Evolutionary conservation across 257 asterid genomes (phyloP).

Genomic region (Primulina huaijiensis): DNA sequence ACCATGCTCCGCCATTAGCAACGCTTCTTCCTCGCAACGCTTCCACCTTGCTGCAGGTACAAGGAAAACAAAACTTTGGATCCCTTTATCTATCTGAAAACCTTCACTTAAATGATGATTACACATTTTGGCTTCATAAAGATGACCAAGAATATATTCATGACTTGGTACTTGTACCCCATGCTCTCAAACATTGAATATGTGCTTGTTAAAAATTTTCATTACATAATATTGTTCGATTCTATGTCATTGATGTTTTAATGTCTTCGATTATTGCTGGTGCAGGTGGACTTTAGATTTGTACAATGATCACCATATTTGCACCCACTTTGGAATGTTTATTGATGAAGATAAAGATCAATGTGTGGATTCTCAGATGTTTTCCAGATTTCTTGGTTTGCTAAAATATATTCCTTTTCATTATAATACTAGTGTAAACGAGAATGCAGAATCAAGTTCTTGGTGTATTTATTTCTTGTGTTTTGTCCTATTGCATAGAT

Average conservation of each 20-base stretch:
- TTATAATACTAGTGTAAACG: constrained; percentile 58
- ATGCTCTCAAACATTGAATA: constrained; percentile 14
- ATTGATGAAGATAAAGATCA: constrained; percentile 57
- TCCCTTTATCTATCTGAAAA: constrained; percentile 87
- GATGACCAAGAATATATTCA: constrained; percentile 46
- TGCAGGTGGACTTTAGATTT: constrained; percentile 64
- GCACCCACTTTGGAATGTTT: constrained; percentile 59
- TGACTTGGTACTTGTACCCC: constrained; percentile 41
- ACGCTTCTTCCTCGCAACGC: too few species aligned
- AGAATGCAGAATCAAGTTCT: constrained; percentile 54
- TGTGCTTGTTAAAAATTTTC: background rate
- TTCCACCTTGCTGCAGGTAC: constrained; percentile 51
- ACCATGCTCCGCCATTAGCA: too few species aligned
- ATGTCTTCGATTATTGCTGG: constrained; percentile 17
- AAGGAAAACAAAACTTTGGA: constrained; percentile 60
- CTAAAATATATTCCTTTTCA: constrained; percentile 85
- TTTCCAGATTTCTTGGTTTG: constrained; percentile 84
- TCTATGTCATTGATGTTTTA: constrained; percentile 15
- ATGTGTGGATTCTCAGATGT: constrained; percentile 76
- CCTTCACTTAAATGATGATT: constrained; percentile 81
- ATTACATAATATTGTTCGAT: background rate
- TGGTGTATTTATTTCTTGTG: constrained; percentile 48
- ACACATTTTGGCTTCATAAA: constrained; percentile 76
- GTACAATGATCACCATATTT: constrained; percentile 60
- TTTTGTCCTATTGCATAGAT: background rate